Percentiles rank a stretch among this genome's conserved stretches.
These are phyloP conservation scores for Coemansia sp. DNA, from an alignment of 192 early-diverging fungal species.

Conservation along the genomic window DNA sequence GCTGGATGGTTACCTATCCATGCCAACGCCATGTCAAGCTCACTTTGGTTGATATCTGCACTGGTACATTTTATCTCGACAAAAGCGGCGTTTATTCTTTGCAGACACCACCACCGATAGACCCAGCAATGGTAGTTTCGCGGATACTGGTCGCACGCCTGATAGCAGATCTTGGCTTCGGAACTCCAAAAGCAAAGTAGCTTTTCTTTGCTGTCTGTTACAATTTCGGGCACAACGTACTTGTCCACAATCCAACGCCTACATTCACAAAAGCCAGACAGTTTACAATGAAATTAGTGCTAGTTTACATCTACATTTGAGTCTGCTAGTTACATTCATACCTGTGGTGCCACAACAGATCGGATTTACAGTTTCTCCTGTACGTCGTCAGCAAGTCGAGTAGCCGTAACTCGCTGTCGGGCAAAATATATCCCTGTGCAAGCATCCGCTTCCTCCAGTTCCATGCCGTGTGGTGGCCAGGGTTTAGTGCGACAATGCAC, in stretches of 20 bases:
- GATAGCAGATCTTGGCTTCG: slow-evolving; percentile 18
- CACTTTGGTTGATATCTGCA: background rate
- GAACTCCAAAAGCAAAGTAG: slow-evolving; percentile 12
- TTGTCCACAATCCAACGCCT: slow-evolving; percentile 33
- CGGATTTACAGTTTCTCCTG: slow-evolving; percentile 39
- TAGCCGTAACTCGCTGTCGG: slow-evolving; percentile 18
- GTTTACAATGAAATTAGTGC: too few species aligned
- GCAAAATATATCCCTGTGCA: background rate
- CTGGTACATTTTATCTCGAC: background rate
- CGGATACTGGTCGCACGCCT: slow-evolving; percentile 27
- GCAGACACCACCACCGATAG: slow-evolving; percentile 42
- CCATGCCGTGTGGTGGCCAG: slow-evolving; percentile 47
- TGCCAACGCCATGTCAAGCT: background rate
- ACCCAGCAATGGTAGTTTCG: slow-evolving; percentile 56
- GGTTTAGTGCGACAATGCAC: slow-evolving; percentile 40
- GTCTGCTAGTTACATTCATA: slow-evolving; percentile 5
- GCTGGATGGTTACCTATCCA: slow-evolving; percentile 40
- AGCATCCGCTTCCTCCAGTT: slow-evolving; percentile 42
- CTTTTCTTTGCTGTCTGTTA: background rate
- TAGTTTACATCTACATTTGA: too few species aligned
- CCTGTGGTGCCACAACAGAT: slow-evolving; percentile 46
- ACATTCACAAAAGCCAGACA: background rate
- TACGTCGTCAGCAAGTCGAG: slow-evolving; percentile 27
- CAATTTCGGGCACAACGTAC: background rate
- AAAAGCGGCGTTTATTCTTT: background rate